A percentile compares a stretch with the other conserved stretches of the same genome.
These are phyloP conservation scores for Exserohilum turcica DNA, from an alignment of 2,329 filamentous ascomycete species.

Conservation along the genomic window DNA sequence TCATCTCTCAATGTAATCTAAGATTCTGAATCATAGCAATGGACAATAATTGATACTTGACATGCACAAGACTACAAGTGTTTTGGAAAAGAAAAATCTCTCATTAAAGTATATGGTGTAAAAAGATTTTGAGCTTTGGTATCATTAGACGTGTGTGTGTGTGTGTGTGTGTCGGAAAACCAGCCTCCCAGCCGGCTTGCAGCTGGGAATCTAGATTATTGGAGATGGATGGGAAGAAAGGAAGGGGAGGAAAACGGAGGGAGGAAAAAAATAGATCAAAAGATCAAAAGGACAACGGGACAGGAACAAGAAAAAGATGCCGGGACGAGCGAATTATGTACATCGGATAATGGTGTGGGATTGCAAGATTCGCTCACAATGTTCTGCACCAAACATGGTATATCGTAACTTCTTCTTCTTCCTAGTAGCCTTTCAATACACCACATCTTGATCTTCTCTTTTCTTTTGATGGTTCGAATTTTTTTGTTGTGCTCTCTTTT, in stretches of 20 bases:
- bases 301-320: not conserved
- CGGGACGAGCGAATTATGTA: slow-evolving; percentile 21
- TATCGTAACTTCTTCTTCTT: slow-evolving; percentile 4
- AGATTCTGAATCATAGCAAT: no score
- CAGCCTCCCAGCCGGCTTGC: no score
- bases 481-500: no score
- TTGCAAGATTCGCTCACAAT: slow-evolving; percentile 15
- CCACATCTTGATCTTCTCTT: not conserved
- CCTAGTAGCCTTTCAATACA: not conserved
- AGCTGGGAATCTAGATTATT: no score
- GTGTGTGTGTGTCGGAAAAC: no score
- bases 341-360: slow-evolving; percentile 17
- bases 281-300: not conserved
- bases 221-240: not conserved
- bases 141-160: no score
- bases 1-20: no score
- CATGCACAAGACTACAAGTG: no score
- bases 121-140: no score
- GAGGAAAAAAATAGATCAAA: not conserved
- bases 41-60: no score
- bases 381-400: slow-evolving; percentile 16
- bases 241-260: not conserved
- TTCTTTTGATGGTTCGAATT: not conserved
- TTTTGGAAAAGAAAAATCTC: not conserved
- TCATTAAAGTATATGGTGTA: not conserved